phyloP scores from a whole-genome alignment of 768 basidiomycete species.

The Holtermannia corniformis region DNA sequence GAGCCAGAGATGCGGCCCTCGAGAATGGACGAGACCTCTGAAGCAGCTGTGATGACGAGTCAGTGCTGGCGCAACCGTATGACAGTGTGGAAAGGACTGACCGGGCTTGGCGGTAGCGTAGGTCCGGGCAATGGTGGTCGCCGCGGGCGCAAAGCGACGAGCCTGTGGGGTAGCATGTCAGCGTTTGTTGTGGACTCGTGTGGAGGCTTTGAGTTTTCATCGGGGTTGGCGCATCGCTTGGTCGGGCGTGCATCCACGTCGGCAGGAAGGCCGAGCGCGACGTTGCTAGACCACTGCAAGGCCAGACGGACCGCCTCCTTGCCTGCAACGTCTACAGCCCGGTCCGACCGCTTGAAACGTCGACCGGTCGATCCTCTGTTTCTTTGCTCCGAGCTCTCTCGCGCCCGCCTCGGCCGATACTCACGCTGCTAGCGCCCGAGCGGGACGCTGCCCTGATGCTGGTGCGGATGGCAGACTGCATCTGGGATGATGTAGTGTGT shows the following conservation, averaged over 20 bases:
- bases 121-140: slow-evolving; percentile 49
- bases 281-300: no score
- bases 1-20: slow-evolving; percentile 96
- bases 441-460: slow-evolving; percentile 32
- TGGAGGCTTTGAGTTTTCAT: no score
- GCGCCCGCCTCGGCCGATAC: slow-evolving; percentile 10
- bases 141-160: slow-evolving; percentile 37
- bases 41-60: slow-evolving; percentile 58
- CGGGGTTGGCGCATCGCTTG: no score
- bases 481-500: slow-evolving; percentile 15
- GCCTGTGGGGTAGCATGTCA: slow-evolving; percentile 25
- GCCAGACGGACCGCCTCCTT: no score
- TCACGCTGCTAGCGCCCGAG: slow-evolving; percentile 27
- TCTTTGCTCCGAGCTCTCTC: not conserved
- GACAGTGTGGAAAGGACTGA: slow-evolving; percentile 43
- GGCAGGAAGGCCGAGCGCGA: no score
- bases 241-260: no score
- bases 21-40: slow-evolving; percentile 98
- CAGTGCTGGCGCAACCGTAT: slow-evolving; percentile 20
- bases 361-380: no score
- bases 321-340: not conserved
- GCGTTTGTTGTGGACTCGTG: no score
- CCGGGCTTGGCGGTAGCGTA: slow-evolving; percentile 99
- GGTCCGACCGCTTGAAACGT: slow-evolving; percentile 1
- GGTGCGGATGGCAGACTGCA: slow-evolving; percentile 39